phyloP scores from a whole-genome alignment of 2,329 filamentous ascomycete species.

The Passalora sequoiae region DNA sequence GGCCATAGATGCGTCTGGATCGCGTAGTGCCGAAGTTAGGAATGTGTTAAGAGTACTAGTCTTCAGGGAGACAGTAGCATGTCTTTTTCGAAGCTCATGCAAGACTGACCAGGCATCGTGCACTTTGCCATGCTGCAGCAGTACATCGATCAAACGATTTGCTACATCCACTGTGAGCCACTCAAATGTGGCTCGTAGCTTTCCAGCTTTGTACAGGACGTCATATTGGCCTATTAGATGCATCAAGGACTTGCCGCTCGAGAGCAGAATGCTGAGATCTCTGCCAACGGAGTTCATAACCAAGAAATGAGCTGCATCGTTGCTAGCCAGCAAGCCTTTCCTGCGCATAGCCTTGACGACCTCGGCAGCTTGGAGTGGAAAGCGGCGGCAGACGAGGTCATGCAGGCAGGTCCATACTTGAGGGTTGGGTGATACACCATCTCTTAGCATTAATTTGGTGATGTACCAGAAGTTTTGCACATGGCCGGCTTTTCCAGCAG shows the following conservation, averaged over 20 bases:
- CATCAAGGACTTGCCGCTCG: slow-evolving; percentile 6
- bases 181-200: slow-evolving; percentile 10
- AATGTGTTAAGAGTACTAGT: slow-evolving; percentile 25
- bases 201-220: slow-evolving; percentile 4
- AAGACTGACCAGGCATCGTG: slow-evolving; percentile 21
- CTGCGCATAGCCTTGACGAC: slow-evolving; percentile 23
- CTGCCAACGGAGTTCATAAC: slow-evolving; percentile 9
- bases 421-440: slow-evolving; percentile 13
- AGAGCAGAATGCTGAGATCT: slow-evolving; percentile 19
- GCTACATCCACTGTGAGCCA: slow-evolving; percentile 25
- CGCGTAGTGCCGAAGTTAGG: slow-evolving; percentile 18
- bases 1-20: slow-evolving; percentile 15
- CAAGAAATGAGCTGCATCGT: slow-evolving; percentile 9
- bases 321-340: slow-evolving; percentile 20
- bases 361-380: slow-evolving; percentile 8
- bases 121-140: slow-evolving; percentile 22
- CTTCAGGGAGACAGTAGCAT: slow-evolving; percentile 6
- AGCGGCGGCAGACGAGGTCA: slow-evolving; percentile 18
- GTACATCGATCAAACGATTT: slow-evolving; percentile 22
- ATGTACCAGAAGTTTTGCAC: slow-evolving; percentile 27
- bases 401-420: slow-evolving; percentile 27
- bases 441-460: slow-evolving; percentile 24
- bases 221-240: slow-evolving; percentile 23
- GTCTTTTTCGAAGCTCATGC: slow-evolving; percentile 12
- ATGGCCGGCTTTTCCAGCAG: slow-evolving; percentile 22